Percentiles rank a stretch among this genome's conserved stretches.
Conservation (phyloP, 106 monocot species). For the Dendrobium chrysotoxum region DNA sequence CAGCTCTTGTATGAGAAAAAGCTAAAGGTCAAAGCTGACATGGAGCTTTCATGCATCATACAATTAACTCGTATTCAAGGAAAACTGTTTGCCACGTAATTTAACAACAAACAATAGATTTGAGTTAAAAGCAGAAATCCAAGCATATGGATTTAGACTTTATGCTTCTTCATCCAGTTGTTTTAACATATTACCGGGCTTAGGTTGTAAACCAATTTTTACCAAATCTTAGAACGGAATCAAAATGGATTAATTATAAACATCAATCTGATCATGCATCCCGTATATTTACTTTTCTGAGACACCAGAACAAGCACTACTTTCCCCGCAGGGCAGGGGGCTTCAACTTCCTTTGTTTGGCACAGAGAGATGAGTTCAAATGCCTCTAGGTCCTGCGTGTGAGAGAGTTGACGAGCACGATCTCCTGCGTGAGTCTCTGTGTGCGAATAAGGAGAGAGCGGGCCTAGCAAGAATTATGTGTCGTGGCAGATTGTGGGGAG, state of each 20-base stretch:
- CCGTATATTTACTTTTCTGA: background rate
- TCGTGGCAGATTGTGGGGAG: too few relatives aligned
- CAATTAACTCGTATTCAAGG: background rate
- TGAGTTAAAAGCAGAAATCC: background rate
- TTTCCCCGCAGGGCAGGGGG: too few relatives aligned
- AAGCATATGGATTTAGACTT: background rate
- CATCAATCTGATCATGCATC: background rate
- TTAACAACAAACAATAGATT: background rate
- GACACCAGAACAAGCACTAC: background rate
- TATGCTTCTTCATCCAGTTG: background rate
- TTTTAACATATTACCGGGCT: background rate
- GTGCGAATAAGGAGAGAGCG: too few relatives aligned
- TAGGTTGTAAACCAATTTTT: background rate
- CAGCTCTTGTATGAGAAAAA: background rate
- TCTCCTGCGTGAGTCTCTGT: too few relatives aligned
- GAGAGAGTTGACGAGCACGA: too few relatives aligned
- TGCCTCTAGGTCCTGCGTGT: too few relatives aligned
- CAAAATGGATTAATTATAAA: background rate
- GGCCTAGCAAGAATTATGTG: too few relatives aligned
- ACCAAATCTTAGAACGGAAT: background rate
- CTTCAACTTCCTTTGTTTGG: too few relatives aligned
- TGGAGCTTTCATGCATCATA: background rate
- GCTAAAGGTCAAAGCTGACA: background rate
- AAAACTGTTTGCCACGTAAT: background rate
- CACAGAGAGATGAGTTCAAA: too few relatives aligned